These are phyloP conservation scores for Chlorella sp. DNA, from an alignment of 139 green algal genomes.

Conservation along the genomic window DNA sequence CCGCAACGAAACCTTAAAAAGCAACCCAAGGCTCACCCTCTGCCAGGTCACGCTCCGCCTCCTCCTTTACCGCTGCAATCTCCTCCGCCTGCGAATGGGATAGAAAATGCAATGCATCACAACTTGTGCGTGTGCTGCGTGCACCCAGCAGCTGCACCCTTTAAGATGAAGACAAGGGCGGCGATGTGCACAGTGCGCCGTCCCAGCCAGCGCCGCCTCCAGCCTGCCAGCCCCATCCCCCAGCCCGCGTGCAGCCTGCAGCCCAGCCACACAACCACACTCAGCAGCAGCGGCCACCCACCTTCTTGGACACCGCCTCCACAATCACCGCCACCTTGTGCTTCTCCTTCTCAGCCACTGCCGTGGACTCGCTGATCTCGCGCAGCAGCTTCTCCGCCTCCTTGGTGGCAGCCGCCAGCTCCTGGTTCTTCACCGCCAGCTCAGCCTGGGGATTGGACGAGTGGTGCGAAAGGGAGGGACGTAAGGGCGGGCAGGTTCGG, in stretches of 20 bases:
- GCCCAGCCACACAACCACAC: not conserved
- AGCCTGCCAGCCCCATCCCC: no score
- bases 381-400: constrained; percentile 90
- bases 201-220: no score
- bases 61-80: constrained; percentile 81
- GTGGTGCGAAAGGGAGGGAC: no score
- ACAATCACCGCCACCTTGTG: constrained; percentile 89
- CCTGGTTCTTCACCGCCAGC: constrained; percentile 90
- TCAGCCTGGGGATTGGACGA: no score
- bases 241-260: not conserved
- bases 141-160: no score
- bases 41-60: constrained; percentile 90
- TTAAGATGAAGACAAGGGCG: no score
- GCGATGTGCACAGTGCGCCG: no score
- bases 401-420: constrained; percentile 84
- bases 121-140: no score
- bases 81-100: constrained; percentile 43
- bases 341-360: constrained; percentile 91
- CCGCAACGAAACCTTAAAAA: no score
- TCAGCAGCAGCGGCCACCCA: constrained; percentile 34
- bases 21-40: constrained; percentile 21
- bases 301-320: constrained; percentile 75
- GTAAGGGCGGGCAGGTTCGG: no score
- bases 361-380: constrained; percentile 89
- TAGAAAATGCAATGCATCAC: no score